Percentiles rank a stretch among this genome's conserved stretches.
phyloP scores from a whole-genome alignment of 2,329 filamentous ascomycete genomes.

The Penicillium paneum region DNA sequence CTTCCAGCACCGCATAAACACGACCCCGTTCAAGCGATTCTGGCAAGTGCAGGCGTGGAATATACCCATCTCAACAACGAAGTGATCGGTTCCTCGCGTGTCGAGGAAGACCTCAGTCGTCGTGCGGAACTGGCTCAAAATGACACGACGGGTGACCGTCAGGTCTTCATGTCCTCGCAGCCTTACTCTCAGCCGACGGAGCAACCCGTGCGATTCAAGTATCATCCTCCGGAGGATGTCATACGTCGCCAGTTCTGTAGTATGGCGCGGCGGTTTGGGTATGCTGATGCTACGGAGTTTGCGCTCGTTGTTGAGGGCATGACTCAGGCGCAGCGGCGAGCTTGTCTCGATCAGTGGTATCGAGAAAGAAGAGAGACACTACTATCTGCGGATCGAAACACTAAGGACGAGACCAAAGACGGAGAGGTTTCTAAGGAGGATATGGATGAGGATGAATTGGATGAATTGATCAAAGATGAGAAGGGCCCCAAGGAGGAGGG shows the following conservation, averaged over 20 bases:
- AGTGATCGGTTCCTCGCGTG: constrained; percentile 84
- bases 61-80: constrained; percentile 97
- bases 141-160: constrained; percentile 28
- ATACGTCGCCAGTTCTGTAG: constrained; percentile 81
- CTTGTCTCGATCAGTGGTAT: constrained; percentile 80
- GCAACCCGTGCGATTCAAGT: constrained; percentile 55
- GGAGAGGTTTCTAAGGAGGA: not conserved
- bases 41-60: constrained; percentile 81
- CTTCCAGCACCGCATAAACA: constrained; percentile 46
- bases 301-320: constrained; percentile 85
- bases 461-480: not conserved
- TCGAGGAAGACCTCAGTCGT: constrained; percentile 81
- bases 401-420: not conserved
- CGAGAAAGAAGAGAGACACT: constrained; percentile 56
- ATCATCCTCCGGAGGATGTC: constrained; percentile 71
- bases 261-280: constrained; percentile 79
- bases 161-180: constrained; percentile 35
- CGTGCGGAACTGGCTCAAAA: constrained; percentile 58
- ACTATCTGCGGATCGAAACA: constrained; percentile 9
- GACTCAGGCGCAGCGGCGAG: constrained; percentile 77
- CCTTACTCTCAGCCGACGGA: constrained; percentile 27
- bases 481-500: not conserved
- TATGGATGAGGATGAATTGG: not conserved
- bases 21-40: constrained; percentile 83
- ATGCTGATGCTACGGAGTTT: constrained; percentile 74